Conservation (phyloP, 2,329 filamentous ascomycete genomes). For the Venturia nashicola region DNA sequence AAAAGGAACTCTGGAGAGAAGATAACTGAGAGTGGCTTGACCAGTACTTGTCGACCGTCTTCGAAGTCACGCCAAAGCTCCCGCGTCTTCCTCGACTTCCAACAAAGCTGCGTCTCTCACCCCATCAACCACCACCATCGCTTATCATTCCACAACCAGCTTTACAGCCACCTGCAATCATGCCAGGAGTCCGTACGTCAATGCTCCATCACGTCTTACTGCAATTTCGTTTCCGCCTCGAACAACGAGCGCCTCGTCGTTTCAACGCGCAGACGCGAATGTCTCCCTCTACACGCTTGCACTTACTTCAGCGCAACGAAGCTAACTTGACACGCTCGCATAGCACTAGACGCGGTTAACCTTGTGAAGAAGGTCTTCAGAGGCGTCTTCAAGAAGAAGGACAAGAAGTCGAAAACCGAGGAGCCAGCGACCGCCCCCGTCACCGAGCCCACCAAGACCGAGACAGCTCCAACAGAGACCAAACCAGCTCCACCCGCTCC, state of each 20-base stretch:
- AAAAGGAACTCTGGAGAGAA: not conserved
- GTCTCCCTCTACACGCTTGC: not conserved
- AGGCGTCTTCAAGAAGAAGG: slow-evolving; percentile 9
- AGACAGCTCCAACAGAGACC: slow-evolving; percentile 3
- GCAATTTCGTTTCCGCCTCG: not conserved
- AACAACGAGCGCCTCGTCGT: not conserved
- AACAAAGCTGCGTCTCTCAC: not conserved
- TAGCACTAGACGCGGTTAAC: slow-evolving; percentile 4
- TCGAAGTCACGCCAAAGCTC: not conserved
- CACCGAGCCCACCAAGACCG: slow-evolving; percentile 8
- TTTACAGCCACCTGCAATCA: not conserved
- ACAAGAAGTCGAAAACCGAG: slow-evolving; percentile 5
- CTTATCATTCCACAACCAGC: not conserved
- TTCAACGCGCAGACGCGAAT: not conserved
- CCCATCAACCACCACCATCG: not conserved
- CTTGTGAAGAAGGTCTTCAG: slow-evolving; percentile 6
- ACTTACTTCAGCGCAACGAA: not conserved
- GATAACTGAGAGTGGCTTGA: not conserved
- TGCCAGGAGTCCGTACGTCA: slow-evolving; percentile 6
- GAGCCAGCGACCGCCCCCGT: not conserved
- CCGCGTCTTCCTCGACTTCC: not conserved
- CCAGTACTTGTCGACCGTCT: no score
- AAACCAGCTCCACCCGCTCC: not conserved
- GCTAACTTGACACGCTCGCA: not conserved
- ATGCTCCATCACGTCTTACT: not conserved